Percentiles rank a stretch among this genome's conserved stretches.
These are phyloP conservation scores for Fusarium sp. DNA, from an alignment of 2,329 filamentous ascomycete genomes.

Conservation along the genomic window DNA sequence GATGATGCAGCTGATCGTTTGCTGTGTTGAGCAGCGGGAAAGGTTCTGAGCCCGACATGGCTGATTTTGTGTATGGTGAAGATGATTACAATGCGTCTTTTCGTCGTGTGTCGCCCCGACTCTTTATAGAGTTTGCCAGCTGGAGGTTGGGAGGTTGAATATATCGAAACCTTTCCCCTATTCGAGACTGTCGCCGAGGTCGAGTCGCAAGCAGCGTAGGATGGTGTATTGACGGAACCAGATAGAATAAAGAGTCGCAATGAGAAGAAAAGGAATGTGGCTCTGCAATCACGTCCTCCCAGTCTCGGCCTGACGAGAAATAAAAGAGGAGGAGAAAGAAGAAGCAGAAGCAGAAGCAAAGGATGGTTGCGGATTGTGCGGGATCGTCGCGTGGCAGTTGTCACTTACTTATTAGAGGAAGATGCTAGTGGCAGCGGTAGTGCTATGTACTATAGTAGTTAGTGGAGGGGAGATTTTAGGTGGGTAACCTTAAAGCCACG, in stretches of 20 bases:
- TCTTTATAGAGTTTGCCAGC: neutral
- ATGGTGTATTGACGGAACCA: neutral
- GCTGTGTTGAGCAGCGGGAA: conserved; percentile 66
- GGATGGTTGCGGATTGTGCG: conserved; percentile 29
- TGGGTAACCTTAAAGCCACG: conserved; percentile 28
- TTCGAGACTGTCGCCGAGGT: conserved; percentile 1
- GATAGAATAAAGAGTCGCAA: neutral
- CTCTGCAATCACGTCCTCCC: conserved; percentile 1
- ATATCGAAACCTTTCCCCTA: conserved; percentile 28
- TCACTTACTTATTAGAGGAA: conserved; percentile 25
- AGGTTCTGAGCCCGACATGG: conserved; percentile 62
- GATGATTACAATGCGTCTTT: neutral
- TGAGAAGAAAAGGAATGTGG: conserved; percentile 17
- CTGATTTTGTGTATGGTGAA: neutral
- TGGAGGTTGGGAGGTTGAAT: neutral
- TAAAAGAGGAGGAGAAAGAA: neutral
- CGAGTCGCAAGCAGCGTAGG: conserved; percentile 5
- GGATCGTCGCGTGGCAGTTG: conserved; percentile 35
- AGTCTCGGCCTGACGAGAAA: neutral
- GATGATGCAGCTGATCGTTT: conserved; percentile 60
- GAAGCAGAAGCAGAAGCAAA: conserved; percentile 1
- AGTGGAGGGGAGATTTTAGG: conserved; percentile 18
- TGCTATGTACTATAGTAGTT: too few relatives aligned
- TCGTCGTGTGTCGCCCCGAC: neutral
- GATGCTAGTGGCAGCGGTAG: conserved; percentile 1